Conservation (phyloP, 805 yeast genomes). For the Groenewaldozyma salmanticensis region DNA sequence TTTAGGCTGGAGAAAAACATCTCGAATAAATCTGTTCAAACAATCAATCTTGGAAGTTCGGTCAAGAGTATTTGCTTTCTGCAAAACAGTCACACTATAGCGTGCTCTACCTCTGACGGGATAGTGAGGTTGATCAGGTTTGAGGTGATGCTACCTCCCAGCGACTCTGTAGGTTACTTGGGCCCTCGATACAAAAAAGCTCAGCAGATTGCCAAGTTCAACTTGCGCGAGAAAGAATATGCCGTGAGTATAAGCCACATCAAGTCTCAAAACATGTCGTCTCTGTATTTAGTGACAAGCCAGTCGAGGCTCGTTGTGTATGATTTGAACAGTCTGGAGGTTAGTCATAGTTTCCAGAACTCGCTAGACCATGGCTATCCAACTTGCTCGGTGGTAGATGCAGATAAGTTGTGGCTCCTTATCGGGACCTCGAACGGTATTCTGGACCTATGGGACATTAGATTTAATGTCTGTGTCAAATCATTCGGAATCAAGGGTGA, state of each 20-base stretch:
- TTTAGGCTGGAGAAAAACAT: slow-evolving; percentile 53
- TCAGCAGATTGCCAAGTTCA: slow-evolving; percentile 33
- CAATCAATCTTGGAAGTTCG: slow-evolving; percentile 16
- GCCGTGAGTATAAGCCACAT: slow-evolving; percentile 38
- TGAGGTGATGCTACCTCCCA: slow-evolving; percentile 12
- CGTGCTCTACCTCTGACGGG: slow-evolving; percentile 24
- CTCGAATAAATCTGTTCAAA: slow-evolving; percentile 22
- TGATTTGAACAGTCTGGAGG: slow-evolving; percentile 51
- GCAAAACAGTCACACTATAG: slow-evolving; percentile 23
- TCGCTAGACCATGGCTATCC: slow-evolving; percentile 60
- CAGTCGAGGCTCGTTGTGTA: slow-evolving; percentile 40
- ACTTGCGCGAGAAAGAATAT: slow-evolving; percentile 32
- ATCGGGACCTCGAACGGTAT: slow-evolving; percentile 71
- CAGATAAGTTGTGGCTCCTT: slow-evolving; percentile 49
- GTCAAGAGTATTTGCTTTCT: slow-evolving; percentile 24
- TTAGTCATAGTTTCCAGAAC: slow-evolving; percentile 34
- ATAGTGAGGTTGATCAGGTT: slow-evolving; percentile 19
- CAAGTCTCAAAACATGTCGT: slow-evolving; percentile 31
- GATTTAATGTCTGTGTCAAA: slow-evolving; percentile 52
- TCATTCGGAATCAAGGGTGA: slow-evolving; percentile 50
- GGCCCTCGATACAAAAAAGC: slow-evolving; percentile 15
- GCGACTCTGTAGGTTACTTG: slow-evolving; percentile 5
- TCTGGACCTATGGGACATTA: slow-evolving; percentile 70
- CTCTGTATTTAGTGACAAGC: slow-evolving; percentile 45
- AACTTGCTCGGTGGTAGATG: slow-evolving; percentile 48